phyloP scores from a whole-genome alignment of 73 alveolate species.

The Uronychia setigera region DNA sequence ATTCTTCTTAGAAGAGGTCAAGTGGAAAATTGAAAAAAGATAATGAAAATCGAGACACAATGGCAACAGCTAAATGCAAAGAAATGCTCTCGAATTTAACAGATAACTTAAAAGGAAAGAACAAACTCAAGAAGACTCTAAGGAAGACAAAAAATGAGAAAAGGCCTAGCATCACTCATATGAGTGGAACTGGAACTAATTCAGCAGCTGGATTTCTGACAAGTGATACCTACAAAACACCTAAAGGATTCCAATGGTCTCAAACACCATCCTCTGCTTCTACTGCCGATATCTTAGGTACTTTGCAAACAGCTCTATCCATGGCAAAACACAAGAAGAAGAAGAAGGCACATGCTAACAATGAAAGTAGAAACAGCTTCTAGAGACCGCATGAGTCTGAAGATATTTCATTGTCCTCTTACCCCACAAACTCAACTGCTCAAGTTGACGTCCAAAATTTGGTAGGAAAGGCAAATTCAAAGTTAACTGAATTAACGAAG shows the following conservation, averaged over 20 bases:
- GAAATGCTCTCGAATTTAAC: neutral
- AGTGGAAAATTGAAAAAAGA: neutral
- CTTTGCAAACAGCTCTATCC: neutral
- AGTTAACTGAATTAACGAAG: neutral
- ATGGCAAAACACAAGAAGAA: neutral
- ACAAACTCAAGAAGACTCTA: neutral
- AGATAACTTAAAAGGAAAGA: neutral
- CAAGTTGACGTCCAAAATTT: neutral
- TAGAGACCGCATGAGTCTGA: neutral
- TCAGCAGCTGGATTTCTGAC: too few species aligned
- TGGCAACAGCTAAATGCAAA: neutral
- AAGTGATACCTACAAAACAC: neutral
- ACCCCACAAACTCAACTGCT: neutral
- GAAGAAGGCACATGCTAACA: neutral
- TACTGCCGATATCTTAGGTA: neutral
- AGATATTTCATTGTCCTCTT: neutral
- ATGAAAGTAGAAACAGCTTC: neutral
- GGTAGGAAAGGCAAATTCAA: constrained; percentile 2
- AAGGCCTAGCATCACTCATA: constrained; percentile 1
- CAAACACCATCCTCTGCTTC: neutral
- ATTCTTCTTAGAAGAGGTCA: neutral
- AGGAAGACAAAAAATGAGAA: neutral
- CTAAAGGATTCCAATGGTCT: neutral
- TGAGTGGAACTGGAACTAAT: neutral
- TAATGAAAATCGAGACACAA: neutral